phyloP scores from a whole-genome alignment of 768 basidiomycete genomes.

The Boletus huronensis region DNA sequence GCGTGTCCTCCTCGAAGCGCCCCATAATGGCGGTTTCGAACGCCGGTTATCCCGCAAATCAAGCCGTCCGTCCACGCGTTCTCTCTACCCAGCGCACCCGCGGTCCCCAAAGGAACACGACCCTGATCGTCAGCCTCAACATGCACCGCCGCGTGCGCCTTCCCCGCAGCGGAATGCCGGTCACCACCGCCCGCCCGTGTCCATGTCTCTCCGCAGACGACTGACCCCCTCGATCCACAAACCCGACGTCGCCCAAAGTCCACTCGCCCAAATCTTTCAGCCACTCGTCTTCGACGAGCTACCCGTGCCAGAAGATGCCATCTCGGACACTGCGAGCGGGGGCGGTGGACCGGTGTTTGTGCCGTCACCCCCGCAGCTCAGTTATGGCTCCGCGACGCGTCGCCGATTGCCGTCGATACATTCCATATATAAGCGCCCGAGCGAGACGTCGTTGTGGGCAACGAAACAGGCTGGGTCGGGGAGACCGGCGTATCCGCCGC shows the following conservation, averaged over 20 bases:
- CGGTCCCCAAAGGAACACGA: slow-evolving; percentile 23
- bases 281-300: slow-evolving; percentile 56
- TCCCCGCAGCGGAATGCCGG: slow-evolving; percentile 6
- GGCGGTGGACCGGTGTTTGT: slow-evolving; percentile 6
- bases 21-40: slow-evolving; percentile 11
- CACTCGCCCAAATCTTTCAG: slow-evolving; percentile 73
- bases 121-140: slow-evolving; percentile 3
- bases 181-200: slow-evolving; percentile 13
- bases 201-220: slow-evolving; percentile 20
- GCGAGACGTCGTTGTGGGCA: slow-evolving; percentile 9
- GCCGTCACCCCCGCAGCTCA: slow-evolving; percentile 15
- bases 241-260: slow-evolving; percentile 37
- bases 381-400: slow-evolving; percentile 40
- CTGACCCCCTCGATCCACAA: slow-evolving; percentile 18
- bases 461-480: slow-evolving; percentile 1
- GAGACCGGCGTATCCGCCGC: slow-evolving; percentile 12
- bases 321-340: slow-evolving; percentile 11
- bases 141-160: neutral
- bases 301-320: slow-evolving; percentile 34
- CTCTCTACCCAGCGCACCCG: slow-evolving; percentile 17
- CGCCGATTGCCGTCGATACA: slow-evolving; percentile 38
- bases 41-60: slow-evolving; percentile 33
- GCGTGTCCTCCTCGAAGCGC: slow-evolving; percentile 13
- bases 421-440: slow-evolving; percentile 14
- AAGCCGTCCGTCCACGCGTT: slow-evolving; percentile 32